A percentile compares a stretch with the other conserved stretches of the same genome.
Evolutionary conservation across 2,329 filamentous ascomycete species (phyloP).

Genomic region (Trichoderma harzianum): DNA sequence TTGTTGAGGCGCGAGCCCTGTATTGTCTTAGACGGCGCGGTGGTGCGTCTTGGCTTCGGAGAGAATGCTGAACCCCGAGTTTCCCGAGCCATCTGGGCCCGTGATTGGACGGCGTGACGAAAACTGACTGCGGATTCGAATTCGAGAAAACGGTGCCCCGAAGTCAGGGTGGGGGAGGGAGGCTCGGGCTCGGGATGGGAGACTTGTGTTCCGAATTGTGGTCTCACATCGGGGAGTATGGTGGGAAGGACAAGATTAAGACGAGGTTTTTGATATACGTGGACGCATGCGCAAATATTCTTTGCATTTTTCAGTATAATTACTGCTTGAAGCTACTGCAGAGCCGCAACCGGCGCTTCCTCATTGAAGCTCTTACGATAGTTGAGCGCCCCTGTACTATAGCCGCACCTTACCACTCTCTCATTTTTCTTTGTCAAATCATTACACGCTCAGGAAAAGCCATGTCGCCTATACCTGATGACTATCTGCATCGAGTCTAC

Average conservation of each 20-base stretch:
- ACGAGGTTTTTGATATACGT: not conserved
- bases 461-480: not conserved
- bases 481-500: not conserved
- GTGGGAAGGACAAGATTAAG: not conserved
- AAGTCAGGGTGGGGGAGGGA: not conserved
- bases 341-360: not conserved
- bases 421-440: not conserved
- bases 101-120: not conserved
- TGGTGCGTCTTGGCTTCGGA: not conserved
- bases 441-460: not conserved
- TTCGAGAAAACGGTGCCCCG: not conserved
- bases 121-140: not conserved
- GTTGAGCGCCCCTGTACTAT: not conserved
- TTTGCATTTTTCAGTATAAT: not conserved
- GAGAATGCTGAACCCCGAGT: not conserved
- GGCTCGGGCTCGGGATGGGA: not conserved
- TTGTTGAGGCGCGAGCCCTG: not conserved
- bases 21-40: not conserved
- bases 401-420: not conserved
- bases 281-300: not conserved
- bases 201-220: not conserved
- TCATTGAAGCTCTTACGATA: slow-evolving; percentile 35
- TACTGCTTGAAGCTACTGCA: not conserved
- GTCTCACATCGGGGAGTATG: not conserved
- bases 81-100: not conserved